Evolutionary conservation across 495 filamentous ascomycete species (phyloP).

Genomic region (Cudoniella acicularis): DNA sequence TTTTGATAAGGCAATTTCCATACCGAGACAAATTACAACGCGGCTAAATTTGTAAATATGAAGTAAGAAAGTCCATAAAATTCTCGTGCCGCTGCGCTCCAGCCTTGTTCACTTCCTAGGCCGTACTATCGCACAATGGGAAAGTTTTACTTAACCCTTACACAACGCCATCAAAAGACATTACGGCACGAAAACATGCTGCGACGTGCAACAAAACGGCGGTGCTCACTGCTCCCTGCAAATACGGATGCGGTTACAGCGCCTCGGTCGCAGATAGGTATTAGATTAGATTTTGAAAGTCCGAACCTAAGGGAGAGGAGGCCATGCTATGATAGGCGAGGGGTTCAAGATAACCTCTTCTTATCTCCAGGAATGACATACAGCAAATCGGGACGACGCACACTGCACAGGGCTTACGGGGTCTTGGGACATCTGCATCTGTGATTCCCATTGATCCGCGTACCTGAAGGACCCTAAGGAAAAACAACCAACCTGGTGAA

Average conservation of each 20-base stretch:
- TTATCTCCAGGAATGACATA: slow-evolving; percentile 3
- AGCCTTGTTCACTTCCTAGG: neutral
- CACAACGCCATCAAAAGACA: neutral
- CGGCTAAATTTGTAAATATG: no score
- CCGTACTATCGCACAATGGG: neutral
- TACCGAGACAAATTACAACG: no score
- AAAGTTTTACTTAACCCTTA: slow-evolving; percentile 1
- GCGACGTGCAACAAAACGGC: slow-evolving; percentile 4
- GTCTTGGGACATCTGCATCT: neutral
- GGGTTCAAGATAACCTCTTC: neutral
- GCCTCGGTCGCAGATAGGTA: neutral
- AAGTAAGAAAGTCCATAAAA: no score
- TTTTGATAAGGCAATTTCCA: no score
- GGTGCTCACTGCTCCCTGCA: neutral
- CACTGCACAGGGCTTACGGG: neutral
- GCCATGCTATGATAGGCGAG: slow-evolving; percentile 5
- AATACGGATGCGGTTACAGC: neutral
- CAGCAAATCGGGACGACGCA: neutral
- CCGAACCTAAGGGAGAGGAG: neutral
- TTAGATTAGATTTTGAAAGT: neutral
- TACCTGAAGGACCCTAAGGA: neutral
- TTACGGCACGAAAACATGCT: slow-evolving; percentile 1
- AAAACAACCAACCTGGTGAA: neutral
- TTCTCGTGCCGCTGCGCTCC: no score
- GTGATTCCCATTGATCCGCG: neutral